Evolutionary conservation across 2,329 filamentous ascomycete genomes (phyloP).

Genomic region (Albifimbria verrucaria): DNA sequence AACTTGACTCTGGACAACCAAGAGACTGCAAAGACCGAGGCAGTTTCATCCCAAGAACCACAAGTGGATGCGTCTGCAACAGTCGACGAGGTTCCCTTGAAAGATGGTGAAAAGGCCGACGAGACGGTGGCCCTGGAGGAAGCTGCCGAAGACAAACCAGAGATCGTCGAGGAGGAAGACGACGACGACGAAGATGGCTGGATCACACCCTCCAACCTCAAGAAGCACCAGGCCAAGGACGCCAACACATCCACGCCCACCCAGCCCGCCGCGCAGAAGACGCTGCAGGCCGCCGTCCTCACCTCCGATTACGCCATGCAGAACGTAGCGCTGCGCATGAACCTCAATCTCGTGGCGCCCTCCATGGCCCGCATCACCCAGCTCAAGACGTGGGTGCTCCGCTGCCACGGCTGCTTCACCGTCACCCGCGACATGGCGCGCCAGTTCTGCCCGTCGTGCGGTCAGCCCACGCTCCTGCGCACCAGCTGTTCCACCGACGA

Average conservation of each 20-base stretch:
- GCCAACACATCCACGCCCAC: conserved; percentile 41
- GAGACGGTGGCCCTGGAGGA: conserved; percentile 4
- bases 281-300: conserved; percentile 84
- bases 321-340: conserved; percentile 92
- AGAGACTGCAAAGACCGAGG: background rate
- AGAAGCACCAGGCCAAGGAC: conserved; percentile 74
- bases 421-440: conserved; percentile 78
- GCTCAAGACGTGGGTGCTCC: conserved; percentile 83
- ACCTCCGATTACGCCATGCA: conserved; percentile 98
- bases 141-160: conserved; percentile 5
- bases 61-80: background rate
- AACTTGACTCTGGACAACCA: conserved; percentile 16
- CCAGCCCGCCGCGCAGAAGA: conserved; percentile 49
- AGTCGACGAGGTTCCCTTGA: conserved; percentile 5
- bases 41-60: background rate
- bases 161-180: conserved; percentile 38
- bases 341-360: conserved; percentile 82
- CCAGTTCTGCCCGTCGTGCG: conserved; percentile 92
- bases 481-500: conserved; percentile 82
- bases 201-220: conserved; percentile 93
- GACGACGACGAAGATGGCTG: conserved; percentile 67
- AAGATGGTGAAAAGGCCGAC: conserved; percentile 9
- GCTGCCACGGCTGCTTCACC: conserved; percentile 91
- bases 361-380: conserved; percentile 76
- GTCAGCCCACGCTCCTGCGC: conserved; percentile 80